phyloP scores from a whole-genome alignment of 345 rosid species.

The Durio zibethinus region DNA sequence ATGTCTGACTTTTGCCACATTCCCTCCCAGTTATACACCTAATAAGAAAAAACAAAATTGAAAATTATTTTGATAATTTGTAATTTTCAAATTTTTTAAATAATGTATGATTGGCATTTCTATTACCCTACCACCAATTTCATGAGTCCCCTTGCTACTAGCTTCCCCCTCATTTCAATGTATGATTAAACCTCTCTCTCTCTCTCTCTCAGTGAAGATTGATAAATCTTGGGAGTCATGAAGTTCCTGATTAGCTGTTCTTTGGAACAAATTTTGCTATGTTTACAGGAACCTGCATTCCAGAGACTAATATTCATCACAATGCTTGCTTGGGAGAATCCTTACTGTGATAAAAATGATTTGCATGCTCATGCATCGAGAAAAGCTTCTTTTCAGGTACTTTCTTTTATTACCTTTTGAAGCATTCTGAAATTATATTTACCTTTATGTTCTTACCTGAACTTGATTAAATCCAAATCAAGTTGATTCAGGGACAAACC shows the following conservation, averaged over 20 bases:
- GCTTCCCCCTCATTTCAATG: background rate
- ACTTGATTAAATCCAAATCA: background rate
- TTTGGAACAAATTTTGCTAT: background rate
- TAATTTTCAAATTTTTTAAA: background rate
- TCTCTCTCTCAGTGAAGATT: background rate
- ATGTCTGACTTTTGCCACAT: background rate
- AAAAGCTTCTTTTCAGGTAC: conserved; percentile 67
- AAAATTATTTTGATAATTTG: background rate
- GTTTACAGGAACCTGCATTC: conserved; percentile 79
- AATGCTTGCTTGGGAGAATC: conserved; percentile 94
- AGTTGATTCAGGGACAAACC: background rate
- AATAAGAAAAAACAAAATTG: background rate
- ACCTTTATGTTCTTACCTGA: background rate
- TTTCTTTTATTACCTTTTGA: conserved; percentile 9
- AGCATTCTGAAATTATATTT: conserved; percentile 1
- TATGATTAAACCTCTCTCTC: background rate
- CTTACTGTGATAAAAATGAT: conserved; percentile 48
- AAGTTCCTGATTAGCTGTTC: background rate
- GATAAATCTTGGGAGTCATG: background rate
- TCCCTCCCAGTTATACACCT: background rate
- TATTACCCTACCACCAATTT: background rate
- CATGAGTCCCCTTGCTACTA: background rate
- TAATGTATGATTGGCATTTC: background rate
- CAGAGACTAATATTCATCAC: conserved; percentile 86
- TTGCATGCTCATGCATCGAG: conserved; percentile 22